Conservation (phyloP, 805 yeast genomes). For the Candida rishiriensis region DNA sequence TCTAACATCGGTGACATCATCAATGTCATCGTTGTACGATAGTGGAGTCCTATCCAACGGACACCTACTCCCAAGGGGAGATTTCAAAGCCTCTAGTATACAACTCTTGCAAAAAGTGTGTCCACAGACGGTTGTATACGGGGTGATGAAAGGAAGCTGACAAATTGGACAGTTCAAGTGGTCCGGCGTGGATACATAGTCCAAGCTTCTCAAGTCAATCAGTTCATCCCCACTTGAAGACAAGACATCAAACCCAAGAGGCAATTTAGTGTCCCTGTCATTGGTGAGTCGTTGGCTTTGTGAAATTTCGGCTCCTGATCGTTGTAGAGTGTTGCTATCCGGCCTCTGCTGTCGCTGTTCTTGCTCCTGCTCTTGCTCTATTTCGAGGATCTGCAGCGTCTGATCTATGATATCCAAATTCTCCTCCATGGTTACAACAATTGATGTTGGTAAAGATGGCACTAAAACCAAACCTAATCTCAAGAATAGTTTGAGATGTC, state of each 20-base stretch:
- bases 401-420: slow-evolving; percentile 2
- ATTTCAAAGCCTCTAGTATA: slow-evolving; percentile 40
- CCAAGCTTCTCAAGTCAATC: slow-evolving; percentile 24
- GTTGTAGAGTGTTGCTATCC: not conserved
- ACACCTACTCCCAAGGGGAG: slow-evolving; percentile 38
- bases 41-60: slow-evolving; percentile 59
- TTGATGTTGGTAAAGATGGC: no score
- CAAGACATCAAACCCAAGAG: slow-evolving; percentile 11
- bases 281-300: no score
- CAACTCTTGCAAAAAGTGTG: slow-evolving; percentile 64
- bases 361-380: slow-evolving; percentile 3
- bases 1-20: not conserved
- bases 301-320: no score
- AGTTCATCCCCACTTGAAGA: slow-evolving; percentile 4
- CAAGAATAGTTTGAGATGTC: no score
- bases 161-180: slow-evolving; percentile 58
- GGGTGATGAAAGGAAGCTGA: slow-evolving; percentile 56
- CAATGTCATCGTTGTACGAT: slow-evolving; percentile 16
- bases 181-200: slow-evolving; percentile 24
- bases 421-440: not conserved
- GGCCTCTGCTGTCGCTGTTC: not conserved
- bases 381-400: slow-evolving; percentile 1
- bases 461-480: no score
- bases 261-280: no score
- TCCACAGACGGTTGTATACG: slow-evolving; percentile 61